A percentile compares a stretch with the other conserved stretches of the same genome.
phyloP scores from a whole-genome alignment of 176 grass and related monocot genomes.

The Oryza australiensis region DNA sequence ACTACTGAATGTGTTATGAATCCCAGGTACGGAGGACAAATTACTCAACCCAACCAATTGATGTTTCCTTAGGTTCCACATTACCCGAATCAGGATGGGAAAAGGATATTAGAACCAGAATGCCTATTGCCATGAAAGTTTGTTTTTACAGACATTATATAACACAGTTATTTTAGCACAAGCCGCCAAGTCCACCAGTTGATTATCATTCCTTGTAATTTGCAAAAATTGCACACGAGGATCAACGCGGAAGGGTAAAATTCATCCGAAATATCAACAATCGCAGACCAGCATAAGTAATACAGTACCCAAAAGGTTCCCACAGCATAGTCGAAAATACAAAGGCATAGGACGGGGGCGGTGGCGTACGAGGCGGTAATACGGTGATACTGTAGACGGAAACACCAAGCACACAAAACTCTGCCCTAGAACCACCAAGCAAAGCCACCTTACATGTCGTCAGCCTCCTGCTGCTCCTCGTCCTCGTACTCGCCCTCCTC shows the following conservation, averaged over 20 bases:
- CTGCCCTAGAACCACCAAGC: constrained; percentile 16
- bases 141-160: too few species aligned
- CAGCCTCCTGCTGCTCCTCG: constrained; percentile 34
- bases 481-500: constrained; percentile 65
- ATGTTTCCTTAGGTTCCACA: not conserved
- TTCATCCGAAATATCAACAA: not conserved
- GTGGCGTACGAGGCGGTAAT: not conserved
- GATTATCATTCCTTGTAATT: not conserved
- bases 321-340: constrained; percentile 11
- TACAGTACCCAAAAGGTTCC: constrained; percentile 22
- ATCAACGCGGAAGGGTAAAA: not conserved
- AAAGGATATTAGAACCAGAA: not conserved
- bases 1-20: too few species aligned
- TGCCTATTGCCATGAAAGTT: not conserved
- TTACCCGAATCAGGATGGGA: not conserved
- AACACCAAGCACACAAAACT: not conserved
- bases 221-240: not conserved
- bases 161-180: not conserved
- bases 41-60: too few species aligned
- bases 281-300: not conserved
- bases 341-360: not conserved
- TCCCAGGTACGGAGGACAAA: too few species aligned
- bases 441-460: constrained; percentile 40
- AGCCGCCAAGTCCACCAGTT: not conserved
- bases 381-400: not conserved